These are phyloP conservation scores for Aspergillus bertholletiae DNA, from an alignment of 495 filamentous ascomycete species.

Conservation along the genomic window DNA sequence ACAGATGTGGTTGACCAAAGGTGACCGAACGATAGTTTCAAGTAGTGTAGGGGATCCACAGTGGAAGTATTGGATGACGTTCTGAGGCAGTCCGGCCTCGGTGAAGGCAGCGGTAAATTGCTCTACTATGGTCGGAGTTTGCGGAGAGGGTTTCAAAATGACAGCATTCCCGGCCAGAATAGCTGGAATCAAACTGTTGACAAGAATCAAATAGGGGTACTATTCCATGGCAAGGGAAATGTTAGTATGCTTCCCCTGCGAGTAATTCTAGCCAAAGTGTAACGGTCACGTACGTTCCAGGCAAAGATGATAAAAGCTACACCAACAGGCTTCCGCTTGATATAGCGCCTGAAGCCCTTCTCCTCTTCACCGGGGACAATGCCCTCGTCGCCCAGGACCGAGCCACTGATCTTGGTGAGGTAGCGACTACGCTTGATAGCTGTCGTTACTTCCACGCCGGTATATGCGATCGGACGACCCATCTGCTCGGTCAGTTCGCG, in stretches of 20 bases:
- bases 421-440: conserved; percentile 79
- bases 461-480: conserved; percentile 87
- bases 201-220: conserved; percentile 90
- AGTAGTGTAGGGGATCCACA: conserved; percentile 69
- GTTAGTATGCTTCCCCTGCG: neutral
- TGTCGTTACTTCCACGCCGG: conserved; percentile 74
- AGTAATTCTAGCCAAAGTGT: neutral
- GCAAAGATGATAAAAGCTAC: conserved; percentile 85
- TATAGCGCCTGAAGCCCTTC: conserved; percentile 82
- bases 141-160: conserved; percentile 89
- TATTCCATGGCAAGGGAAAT: conserved; percentile 57
- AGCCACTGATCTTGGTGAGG: conserved; percentile 71
- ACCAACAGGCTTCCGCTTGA: conserved; percentile 80
- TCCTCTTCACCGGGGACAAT: conserved; percentile 72
- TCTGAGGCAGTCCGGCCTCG: conserved; percentile 72
- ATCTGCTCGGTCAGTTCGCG: conserved; percentile 88
- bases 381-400: conserved; percentile 49
- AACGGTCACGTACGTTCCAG: conserved; percentile 72
- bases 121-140: conserved; percentile 87
- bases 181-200: conserved; percentile 87
- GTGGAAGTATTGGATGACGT: conserved; percentile 87
- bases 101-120: conserved; percentile 70
- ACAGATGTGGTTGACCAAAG: conserved; percentile 71
- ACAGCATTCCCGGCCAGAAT: conserved; percentile 83
- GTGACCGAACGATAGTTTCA: conserved; percentile 68